Evolutionary conservation across 345 rosid species (phyloP).

Genomic region (Boechera divaricarpa): DNA sequence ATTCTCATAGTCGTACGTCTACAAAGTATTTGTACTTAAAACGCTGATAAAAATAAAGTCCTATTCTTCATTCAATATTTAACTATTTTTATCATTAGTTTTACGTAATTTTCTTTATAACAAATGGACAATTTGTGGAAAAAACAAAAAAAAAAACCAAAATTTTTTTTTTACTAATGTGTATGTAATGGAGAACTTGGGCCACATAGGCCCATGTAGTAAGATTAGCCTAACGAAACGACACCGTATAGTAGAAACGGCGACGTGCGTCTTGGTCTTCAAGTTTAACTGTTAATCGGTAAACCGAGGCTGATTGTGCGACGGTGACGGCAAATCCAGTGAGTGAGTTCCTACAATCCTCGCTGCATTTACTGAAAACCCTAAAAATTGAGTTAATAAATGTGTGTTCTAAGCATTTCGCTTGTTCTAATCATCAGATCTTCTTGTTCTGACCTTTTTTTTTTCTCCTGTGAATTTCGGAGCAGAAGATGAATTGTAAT

Average conservation of each 20-base stretch:
- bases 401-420: not conserved
- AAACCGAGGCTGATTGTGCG: slow-evolving; percentile 31
- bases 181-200: not conserved
- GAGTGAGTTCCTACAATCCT: not conserved
- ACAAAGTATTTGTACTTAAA: not conserved
- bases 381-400: not conserved
- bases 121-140: not conserved
- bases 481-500: not conserved
- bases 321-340: slow-evolving; percentile 35
- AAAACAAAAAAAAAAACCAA: too few relatives aligned
- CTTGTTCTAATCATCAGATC: slow-evolving; percentile 7
- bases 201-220: slow-evolving; percentile 32
- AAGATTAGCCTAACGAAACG: not conserved
- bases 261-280: slow-evolving; percentile 20
- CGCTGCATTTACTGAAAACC: not conserved
- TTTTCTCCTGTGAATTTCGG: not conserved
- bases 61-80: not conserved
- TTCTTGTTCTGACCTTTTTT: not conserved
- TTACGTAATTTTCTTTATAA: not conserved
- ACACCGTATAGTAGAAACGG: not conserved
- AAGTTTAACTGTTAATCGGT: slow-evolving; percentile 31
- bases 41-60: not conserved
- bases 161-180: not conserved
- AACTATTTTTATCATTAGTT: not conserved
- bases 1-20: not conserved